Percentiles rank a stretch among this genome's conserved stretches.
These are phyloP conservation scores for Lizanozyma gosingica DNA, from an alignment of 1,139 yeast genomes.

Conservation along the genomic window DNA sequence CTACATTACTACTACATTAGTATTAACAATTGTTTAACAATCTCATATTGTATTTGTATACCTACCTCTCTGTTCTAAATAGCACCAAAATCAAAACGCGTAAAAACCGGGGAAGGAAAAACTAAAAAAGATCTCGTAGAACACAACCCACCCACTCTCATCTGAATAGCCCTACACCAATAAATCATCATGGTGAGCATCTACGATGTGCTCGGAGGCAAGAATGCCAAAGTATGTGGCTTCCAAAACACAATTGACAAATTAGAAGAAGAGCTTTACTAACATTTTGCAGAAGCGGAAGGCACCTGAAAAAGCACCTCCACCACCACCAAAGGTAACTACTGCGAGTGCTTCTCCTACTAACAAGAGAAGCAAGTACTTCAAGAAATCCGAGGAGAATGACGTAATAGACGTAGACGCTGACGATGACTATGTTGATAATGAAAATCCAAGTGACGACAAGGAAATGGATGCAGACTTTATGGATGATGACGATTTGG, in stretches of 20 bases:
- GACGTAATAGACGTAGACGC: constrained; percentile 7
- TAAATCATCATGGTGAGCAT: background rate
- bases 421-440: constrained; percentile 11
- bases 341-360: background rate
- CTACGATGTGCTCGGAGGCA: background rate
- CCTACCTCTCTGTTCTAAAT: too few species aligned
- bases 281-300: too few species aligned
- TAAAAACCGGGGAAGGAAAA: too few species aligned
- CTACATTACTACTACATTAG: too few species aligned
- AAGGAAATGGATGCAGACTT: constrained; percentile 5
- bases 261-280: too few species aligned
- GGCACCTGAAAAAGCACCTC: too few species aligned
- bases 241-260: background rate
- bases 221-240: background rate
- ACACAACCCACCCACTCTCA: too few species aligned
- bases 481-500: constrained; percentile 8
- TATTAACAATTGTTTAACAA: too few species aligned
- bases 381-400: background rate
- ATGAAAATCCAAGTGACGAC: constrained; percentile 4
- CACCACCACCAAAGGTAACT: background rate
- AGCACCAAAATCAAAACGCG: too few species aligned
- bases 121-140: too few species aligned
- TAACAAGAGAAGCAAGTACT: background rate
- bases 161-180: background rate
- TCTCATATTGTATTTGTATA: too few species aligned